These are phyloP conservation scores for Citrus glauca DNA, from an alignment of 345 rosid species.

Conservation along the genomic window DNA sequence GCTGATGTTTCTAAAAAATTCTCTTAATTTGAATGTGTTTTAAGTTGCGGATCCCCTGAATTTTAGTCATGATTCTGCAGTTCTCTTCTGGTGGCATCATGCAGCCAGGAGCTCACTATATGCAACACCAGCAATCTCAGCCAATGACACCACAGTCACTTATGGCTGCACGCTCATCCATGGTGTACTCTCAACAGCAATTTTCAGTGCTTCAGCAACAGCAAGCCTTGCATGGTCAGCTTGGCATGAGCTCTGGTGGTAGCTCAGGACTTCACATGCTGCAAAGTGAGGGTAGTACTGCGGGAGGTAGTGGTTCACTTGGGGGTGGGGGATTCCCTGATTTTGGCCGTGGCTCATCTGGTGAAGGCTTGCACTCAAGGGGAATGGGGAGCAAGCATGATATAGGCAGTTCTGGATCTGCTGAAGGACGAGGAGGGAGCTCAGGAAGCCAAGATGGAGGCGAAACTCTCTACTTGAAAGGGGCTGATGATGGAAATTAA, in stretches of 20 bases:
- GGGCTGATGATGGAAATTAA: constrained; percentile 70
- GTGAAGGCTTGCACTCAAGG: constrained; percentile 37
- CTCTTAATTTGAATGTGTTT: neutral
- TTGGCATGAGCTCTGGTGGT: constrained; percentile 78
- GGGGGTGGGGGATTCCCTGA: constrained; percentile 71
- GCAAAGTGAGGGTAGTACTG: constrained; percentile 52
- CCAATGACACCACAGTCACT: constrained; percentile 88
- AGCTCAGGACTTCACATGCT: constrained; percentile 58
- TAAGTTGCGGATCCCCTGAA: neutral
- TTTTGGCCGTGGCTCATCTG: constrained; percentile 46
- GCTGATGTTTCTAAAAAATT: neutral
- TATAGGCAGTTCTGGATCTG: constrained; percentile 54
- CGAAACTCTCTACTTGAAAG: constrained; percentile 85
- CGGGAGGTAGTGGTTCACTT: constrained; percentile 62
- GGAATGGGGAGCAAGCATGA: constrained; percentile 79
- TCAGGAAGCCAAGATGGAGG: constrained; percentile 76
- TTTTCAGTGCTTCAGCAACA: constrained; percentile 81
- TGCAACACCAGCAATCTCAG: constrained; percentile 91
- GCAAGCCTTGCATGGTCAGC: constrained; percentile 81
- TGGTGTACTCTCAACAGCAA: constrained; percentile 82
- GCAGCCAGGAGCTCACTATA: constrained; percentile 81
- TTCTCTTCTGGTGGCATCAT: constrained; percentile 60
- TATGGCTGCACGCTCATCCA: constrained; percentile 87
- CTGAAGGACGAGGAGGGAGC: constrained; percentile 81
- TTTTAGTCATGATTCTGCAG: constrained; percentile 33